Conservation (phyloP, 1,284 basidiomycete species). For the Quambalaria eucalypti region DNA sequence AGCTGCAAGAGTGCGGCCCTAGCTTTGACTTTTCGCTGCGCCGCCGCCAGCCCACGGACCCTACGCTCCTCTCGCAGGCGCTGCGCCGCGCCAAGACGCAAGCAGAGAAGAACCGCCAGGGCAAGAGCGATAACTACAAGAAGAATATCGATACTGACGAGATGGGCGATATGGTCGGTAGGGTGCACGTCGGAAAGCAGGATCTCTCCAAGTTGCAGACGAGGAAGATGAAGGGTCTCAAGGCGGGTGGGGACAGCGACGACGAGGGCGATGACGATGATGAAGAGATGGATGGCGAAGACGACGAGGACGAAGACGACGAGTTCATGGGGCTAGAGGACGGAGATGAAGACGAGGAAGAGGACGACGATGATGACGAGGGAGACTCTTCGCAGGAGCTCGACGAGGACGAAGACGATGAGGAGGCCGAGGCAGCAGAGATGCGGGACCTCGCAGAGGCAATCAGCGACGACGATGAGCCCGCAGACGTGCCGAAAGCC, state of each 20-base stretch:
- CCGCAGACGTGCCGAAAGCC: no score
- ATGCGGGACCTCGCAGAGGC: no score
- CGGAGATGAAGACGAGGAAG: neutral
- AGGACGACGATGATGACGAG: slow-evolving; percentile 8
- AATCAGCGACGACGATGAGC: no score
- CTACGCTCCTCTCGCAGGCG: slow-evolving; percentile 70
- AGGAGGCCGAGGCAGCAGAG: neutral
- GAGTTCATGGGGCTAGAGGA: neutral
- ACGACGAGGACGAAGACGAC: slow-evolving; percentile 2
- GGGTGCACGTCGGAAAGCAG: slow-evolving; percentile 81
- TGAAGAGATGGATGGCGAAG: neutral
- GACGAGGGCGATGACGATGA: slow-evolving; percentile 4
- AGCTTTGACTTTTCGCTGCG: slow-evolving; percentile 74
- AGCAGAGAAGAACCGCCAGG: slow-evolving; percentile 58
- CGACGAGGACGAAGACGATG: slow-evolving; percentile 1
- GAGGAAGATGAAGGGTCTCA: slow-evolving; percentile 83
- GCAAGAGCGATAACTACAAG: slow-evolving; percentile 67
- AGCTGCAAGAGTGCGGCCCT: slow-evolving; percentile 82
- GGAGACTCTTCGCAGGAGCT: neutral
- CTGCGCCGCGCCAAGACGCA: slow-evolving; percentile 76
- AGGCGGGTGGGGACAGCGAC: slow-evolving; percentile 34
- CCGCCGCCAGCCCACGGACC: slow-evolving; percentile 64
- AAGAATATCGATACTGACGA: slow-evolving; percentile 78
- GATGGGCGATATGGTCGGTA: slow-evolving; percentile 90
- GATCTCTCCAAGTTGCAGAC: slow-evolving; percentile 77